Evolutionary conservation across 345 rosid genomes (phyloP), one percentile per base, ranked within the genome.

Genomic region (Corchorus capsularis): DNA sequence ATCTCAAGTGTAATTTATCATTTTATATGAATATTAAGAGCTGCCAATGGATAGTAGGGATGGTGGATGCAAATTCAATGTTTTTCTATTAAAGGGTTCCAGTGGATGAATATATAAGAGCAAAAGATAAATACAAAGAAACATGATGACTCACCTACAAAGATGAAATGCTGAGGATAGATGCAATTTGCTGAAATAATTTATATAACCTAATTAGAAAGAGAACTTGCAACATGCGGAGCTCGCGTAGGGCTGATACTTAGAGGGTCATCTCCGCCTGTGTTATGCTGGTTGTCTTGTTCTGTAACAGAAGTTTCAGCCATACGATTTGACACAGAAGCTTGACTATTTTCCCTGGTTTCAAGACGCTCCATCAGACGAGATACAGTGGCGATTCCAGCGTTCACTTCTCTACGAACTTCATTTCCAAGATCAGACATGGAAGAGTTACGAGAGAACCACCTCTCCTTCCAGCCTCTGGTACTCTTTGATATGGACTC

Each of bases 381-480:
- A 63, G 91, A 85, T 32, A 83, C 89, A 60, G 76, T 78, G 35
- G 87, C 84, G 35, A 85, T 83, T 78, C 92, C 90, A 8, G 86
- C 87, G 77, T 72, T 83, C 15, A 79, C 84, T 73, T 88, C 92
- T 83, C 91, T 84, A 65, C 80, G 76, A 74, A 71, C 86, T 75
- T 89, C 91, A 79, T 86, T 77, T 56, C 86, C 83, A 59, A 75
- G 67, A 61, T 84, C 89, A n/a, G 81, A 79, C 83, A 82, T 69
- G 12, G 87, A 79, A 80, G 82, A 63, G 69, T 78, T 87, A 20
- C 92, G 89, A 69, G 93, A 81, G 77, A 89, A 91, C 34, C 82
- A 73, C 82, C 88, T 88, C 81, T 89, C 96, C 68, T 80, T 89
- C 96, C 93, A 89, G 76, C 91, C 91, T 79, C 87, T 85, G n/a